Conservation (phyloP, 306 rosid genomes). For the Senna tora region DNA sequence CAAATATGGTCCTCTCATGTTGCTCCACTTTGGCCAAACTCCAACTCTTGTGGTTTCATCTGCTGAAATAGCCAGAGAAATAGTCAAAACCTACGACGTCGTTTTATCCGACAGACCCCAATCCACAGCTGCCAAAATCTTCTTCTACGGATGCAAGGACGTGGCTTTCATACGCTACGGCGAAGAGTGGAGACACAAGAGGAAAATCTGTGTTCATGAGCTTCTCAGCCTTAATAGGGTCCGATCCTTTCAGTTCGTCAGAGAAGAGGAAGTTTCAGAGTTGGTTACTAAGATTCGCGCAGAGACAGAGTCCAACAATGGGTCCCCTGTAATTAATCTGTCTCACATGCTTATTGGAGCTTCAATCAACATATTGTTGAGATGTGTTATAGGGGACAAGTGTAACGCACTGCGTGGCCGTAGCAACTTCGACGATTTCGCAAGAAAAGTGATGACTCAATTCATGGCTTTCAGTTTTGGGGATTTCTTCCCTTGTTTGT, state of each 20-base stretch:
- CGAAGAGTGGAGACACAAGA: conserved; percentile 44
- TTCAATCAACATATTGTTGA: conserved; percentile 31
- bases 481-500: conserved; percentile 47
- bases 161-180: conserved; percentile 38
- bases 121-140: conserved; percentile 6
- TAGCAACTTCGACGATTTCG: background rate
- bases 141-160: conserved; percentile 42
- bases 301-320: background rate
- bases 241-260: conserved; percentile 15
- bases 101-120: conserved; percentile 24
- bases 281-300: conserved; percentile 6
- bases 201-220: conserved; percentile 39
- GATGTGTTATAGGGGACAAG: conserved; percentile 41
- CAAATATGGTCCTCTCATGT: conserved; percentile 47
- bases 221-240: conserved; percentile 51
- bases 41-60: conserved; percentile 45
- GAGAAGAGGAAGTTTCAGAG: conserved; percentile 31
- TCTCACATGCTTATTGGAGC: conserved; percentile 34
- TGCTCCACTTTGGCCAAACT: conserved; percentile 35
- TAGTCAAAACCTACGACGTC: background rate
- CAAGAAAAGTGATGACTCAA: background rate
- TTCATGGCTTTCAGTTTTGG: conserved; percentile 18
- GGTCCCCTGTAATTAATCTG: conserved; percentile 10
- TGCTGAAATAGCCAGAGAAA: background rate
- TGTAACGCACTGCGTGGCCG: background rate